Evolutionary conservation across 2,329 filamentous ascomycete genomes (phyloP), one percentile per base, ranked within the genome.

Genomic region (Paraphoma sp.): DNA sequence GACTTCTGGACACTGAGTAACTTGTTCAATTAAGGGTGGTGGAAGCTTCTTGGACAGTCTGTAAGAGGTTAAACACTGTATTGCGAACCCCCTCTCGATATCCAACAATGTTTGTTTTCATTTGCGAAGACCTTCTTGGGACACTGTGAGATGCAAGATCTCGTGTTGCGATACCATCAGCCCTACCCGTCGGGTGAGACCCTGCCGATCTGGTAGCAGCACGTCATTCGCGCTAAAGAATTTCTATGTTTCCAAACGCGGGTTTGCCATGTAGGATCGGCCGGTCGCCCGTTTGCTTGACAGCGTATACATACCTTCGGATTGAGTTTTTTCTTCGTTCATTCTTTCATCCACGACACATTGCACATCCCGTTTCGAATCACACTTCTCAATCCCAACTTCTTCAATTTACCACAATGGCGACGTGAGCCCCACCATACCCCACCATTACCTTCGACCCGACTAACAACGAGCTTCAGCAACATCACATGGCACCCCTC

Each of bases 401-500:
- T 51, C 42, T 9, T 3, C 30, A 49, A 30, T 30, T 23, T 28
- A 29, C 17, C 45, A 56, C 41, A 62, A 76, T 76, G 74, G 68
- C 74, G 56, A 76, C 74, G 74, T 76, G 65, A 69, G 71, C 64
- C 64, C 63, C 70, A 56, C 70, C 65, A 64, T 64, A 52, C 68
- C 67, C 66, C 71, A 44, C 66, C 59, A 68, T 58, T 42, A 57
- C 29, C 49, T 40, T 41, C 36, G 45, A 42, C 43, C 29, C 51
- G 17, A 53, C 57, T 69, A 49, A 70, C 63, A 56, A 31, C 40
- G 9, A 38, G 12, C 33, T 41, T 40, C 74, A 95, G 91, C 77
- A 95, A 95, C 84, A 94, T 95, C 78, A 94, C 91, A 78, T 95
- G 91, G 91, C 91, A 95, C 83, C 84, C 88, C 8, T 91, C 89